Conservation (phyloP, 805 yeast species). For the Sungouiella blattae region DNA sequence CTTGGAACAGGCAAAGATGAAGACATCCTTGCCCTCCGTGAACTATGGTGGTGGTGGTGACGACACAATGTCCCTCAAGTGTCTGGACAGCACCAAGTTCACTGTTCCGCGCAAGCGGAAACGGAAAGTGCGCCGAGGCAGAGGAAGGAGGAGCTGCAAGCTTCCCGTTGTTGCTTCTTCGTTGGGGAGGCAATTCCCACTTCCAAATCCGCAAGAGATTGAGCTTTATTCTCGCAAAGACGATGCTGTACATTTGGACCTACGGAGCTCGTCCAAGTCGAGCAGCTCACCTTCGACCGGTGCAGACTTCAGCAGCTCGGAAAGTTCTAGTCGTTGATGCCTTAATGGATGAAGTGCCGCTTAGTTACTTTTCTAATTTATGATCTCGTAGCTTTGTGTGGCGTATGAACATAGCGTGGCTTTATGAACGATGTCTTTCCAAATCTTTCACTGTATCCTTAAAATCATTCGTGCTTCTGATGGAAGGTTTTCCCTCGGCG, state of each 20-base stretch:
- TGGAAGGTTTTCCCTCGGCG: slow-evolving; percentile 37
- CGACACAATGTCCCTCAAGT: too few species aligned
- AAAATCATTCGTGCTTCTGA: slow-evolving; percentile 44
- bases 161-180: slow-evolving; percentile 13
- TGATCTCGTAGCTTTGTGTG: too few species aligned
- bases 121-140: slow-evolving; percentile 1
- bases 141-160: slow-evolving; percentile 4
- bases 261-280: slow-evolving; percentile 5
- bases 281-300: not conserved
- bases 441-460: slow-evolving; percentile 22
- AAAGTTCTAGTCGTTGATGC: not conserved
- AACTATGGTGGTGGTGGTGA: too few species aligned
- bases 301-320: not conserved
- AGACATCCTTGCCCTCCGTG: too few species aligned
- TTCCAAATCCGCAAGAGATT: slow-evolving; percentile 16
- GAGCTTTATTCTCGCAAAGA: slow-evolving; percentile 13
- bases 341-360: slow-evolving; percentile 1
- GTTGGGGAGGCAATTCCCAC: slow-evolving; percentile 15
- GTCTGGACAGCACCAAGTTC: not conserved
- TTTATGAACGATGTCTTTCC: not conserved
- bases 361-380: too few species aligned
- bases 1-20: slow-evolving; percentile 1
- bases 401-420: too few species aligned
- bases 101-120: not conserved
- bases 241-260: slow-evolving; percentile 13